phyloP scores from a whole-genome alignment of 768 basidiomycete species.

The Chalciporus sphaerocephalus region DNA sequence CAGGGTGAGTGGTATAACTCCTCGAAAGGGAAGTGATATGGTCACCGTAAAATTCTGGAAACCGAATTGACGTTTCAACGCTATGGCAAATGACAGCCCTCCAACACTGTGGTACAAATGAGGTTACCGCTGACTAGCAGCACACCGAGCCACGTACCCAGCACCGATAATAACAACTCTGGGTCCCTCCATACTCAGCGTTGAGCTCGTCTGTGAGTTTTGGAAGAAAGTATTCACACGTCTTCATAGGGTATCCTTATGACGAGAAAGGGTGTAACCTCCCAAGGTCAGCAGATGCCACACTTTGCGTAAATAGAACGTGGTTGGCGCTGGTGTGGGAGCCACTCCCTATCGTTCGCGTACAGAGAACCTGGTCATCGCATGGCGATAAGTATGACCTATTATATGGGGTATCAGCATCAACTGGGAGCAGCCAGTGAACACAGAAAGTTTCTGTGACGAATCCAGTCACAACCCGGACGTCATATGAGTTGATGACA shows the following conservation, averaged over 20 bases:
- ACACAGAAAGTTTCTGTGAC: no score
- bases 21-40: background rate
- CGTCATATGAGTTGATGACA: no score
- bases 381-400: no score
- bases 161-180: constrained; percentile 23
- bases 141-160: constrained; percentile 13
- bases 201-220: background rate
- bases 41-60: constrained; percentile 41
- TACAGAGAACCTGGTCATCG: no score
- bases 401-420: no score
- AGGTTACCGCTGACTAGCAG: background rate
- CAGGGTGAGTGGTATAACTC: background rate
- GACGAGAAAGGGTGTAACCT: background rate
- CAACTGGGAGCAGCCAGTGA: no score
- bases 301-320: background rate
- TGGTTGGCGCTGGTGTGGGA: background rate
- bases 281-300: background rate
- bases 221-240: background rate
- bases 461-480: no score
- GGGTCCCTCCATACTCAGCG: background rate
- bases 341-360: background rate
- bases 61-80: constrained; percentile 35
- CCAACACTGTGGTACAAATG: constrained; percentile 30
- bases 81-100: constrained; percentile 41
- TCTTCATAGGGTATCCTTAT: background rate